phyloP scores from a whole-genome alignment of 2,329 filamentous ascomycete species.

The Ophiosphaerella narmari region DNA sequence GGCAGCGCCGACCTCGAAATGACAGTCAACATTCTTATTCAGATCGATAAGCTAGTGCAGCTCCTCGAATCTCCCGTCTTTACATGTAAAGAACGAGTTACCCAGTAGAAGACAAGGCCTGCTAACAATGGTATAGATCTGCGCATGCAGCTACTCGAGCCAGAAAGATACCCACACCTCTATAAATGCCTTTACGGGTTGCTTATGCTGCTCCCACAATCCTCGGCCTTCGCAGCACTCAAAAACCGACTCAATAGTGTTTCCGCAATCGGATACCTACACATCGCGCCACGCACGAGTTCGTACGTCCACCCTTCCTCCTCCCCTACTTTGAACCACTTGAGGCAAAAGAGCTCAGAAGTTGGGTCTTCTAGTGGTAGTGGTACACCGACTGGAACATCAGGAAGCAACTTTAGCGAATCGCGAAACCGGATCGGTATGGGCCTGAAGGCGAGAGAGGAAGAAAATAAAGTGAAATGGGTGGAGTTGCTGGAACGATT shows the following conservation, averaged over 20 bases:
- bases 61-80: conserved; percentile 96
- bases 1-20: conserved; percentile 93
- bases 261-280: conserved; percentile 93
- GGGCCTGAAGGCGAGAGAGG: conserved; percentile 75
- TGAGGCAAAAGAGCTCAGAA: conserved; percentile 50
- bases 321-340: conserved; percentile 45
- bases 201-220: conserved; percentile 97
- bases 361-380: conserved; percentile 38
- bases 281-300: conserved; percentile 75
- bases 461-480: conserved; percentile 89
- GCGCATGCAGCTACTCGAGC: conserved; percentile 90
- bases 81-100: conserved; percentile 69
- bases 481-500: conserved; percentile 93
- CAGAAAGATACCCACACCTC: conserved; percentile 89
- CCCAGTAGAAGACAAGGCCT: background rate
- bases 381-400: conserved; percentile 39
- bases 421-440: conserved; percentile 5
- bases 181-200: conserved; percentile 98
- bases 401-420: conserved; percentile 4
- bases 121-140: conserved; percentile 65
- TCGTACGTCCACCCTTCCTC: conserved; percentile 63
- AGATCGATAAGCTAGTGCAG: conserved; percentile 98
- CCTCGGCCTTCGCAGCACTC: conserved; percentile 91
- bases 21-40: conserved; percentile 98
- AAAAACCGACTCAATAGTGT: conserved; percentile 98